These are phyloP conservation scores for Cetraspora pellucida DNA, from an alignment of 192 early-diverging fungal genomes.

Conservation along the genomic window DNA sequence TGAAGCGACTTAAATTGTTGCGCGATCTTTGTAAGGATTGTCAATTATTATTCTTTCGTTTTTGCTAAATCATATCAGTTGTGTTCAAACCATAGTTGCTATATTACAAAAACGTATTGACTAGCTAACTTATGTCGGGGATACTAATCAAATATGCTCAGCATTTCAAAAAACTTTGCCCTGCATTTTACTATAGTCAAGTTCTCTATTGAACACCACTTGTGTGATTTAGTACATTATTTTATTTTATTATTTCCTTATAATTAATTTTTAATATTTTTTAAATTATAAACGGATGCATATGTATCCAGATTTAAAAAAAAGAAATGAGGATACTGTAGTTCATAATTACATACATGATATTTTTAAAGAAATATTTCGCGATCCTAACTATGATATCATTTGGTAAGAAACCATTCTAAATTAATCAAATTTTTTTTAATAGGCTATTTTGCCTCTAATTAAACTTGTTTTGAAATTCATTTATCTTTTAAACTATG, in stretches of 20 bases:
- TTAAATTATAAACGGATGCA: neutral
- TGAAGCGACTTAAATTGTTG: neutral
- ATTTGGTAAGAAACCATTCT: slow-evolving; percentile 9
- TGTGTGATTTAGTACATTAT: too few relatives aligned
- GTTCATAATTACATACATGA: slow-evolving; percentile 2
- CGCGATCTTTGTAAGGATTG: slow-evolving; percentile 5
- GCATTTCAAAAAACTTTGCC: too few relatives aligned
- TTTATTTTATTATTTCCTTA: neutral
- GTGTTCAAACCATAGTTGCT: too few relatives aligned
- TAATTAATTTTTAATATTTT: neutral
- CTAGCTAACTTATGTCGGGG: too few relatives aligned
- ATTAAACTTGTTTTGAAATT: neutral
- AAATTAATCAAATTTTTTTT: neutral
- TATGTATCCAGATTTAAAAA: neutral
- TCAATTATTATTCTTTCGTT: neutral
- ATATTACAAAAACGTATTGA: too few relatives aligned
- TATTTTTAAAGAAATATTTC: slow-evolving; percentile 9
- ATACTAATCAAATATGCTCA: too few relatives aligned
- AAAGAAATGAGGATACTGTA: neutral
- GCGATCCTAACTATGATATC: neutral
- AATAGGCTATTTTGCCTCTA: neutral
- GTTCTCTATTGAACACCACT: too few relatives aligned
- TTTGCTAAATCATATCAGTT: too few relatives aligned
- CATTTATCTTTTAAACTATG: neutral
- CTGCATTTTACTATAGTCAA: too few relatives aligned